Percentiles rank a stretch among this genome's conserved stretches.
These are phyloP conservation scores for Stagonosporopsis tanaceti DNA, from an alignment of 2,329 filamentous ascomycete genomes.

Conservation along the genomic window DNA sequence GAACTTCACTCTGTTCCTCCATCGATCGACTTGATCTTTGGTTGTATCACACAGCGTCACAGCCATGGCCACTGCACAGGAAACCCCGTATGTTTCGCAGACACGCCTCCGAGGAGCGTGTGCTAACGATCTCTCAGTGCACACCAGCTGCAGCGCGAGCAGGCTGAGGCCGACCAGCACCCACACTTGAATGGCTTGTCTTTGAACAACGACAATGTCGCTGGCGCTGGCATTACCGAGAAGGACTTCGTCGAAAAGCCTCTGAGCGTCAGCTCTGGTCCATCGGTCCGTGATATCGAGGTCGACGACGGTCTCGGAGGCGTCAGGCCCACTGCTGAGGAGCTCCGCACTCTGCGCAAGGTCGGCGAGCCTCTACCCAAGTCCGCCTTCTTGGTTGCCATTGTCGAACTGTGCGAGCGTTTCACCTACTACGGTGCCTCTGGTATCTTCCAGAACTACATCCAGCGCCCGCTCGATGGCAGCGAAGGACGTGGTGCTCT, in stretches of 20 bases:
- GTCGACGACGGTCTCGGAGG: conserved; percentile 42
- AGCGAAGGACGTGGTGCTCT: conserved; percentile 52
- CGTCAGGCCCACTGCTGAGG: conserved; percentile 53
- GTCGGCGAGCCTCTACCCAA: conserved; percentile 58
- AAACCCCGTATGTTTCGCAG: conserved; percentile 37
- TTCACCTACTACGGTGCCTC: conserved; percentile 59
- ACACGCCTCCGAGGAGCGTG: not conserved
- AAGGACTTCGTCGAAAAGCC: conserved; percentile 28
- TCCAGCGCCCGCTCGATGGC: conserved; percentile 51
- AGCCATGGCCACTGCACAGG: conserved; percentile 38
- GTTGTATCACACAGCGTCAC: conserved; percentile 17
- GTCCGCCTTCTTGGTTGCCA: conserved; percentile 57
- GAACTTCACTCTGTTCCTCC: conserved; percentile 15
- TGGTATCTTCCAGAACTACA: conserved; percentile 61
- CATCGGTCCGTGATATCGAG: conserved; percentile 25
- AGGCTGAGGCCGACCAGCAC: conserved; percentile 39
- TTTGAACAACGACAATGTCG: conserved; percentile 29
- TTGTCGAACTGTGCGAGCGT: conserved; percentile 60
- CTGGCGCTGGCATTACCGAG: conserved; percentile 28
- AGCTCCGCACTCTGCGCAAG: conserved; percentile 53
- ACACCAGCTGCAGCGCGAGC: conserved; percentile 42
- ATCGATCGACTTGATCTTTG: conserved; percentile 22
- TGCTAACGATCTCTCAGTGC: conserved; percentile 30
- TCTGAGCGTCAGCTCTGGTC: conserved; percentile 22
- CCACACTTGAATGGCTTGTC: conserved; percentile 41